Base-by-base conservation (phyloP, 2,329 filamentous ascomycete genomes). In the Penicillium fuscoglaucum region DNA sequence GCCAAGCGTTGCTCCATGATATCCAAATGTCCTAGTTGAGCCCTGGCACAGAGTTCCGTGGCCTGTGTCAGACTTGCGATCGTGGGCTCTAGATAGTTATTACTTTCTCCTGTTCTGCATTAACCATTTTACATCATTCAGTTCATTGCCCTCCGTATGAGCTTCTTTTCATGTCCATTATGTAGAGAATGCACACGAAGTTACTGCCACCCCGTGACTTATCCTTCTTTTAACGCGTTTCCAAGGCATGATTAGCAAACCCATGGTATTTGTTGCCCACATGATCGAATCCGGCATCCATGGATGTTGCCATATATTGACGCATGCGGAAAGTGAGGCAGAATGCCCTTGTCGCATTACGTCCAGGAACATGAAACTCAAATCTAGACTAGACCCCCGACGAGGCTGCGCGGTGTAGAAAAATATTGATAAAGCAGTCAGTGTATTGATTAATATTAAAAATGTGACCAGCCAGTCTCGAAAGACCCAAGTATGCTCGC, bases 391-490 rank as follows among this genome's bases (percentile, higher is more conserved):
- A 6, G 15, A 35, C 6, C n/a, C 35, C 17, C 5, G 4, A 6
- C 4, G 4, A 26, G 10, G 12, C 19, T 19, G 1, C 15, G 21
- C 3, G 12, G 12, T 12, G 13, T 35, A 8, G 21, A 26, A 35
- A 26, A n/a, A 26, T 13, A 12, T 26, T 12, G 9, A 45, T 28
- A 35, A 17, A 26, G 10, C n/a, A 31, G 15, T 29, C n/a, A 31
- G 15, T 29, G 19, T 37, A 29, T 46, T 51, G 9, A 58, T 56
- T 59, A 59, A 29, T 56, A 56, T 58, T 45, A 35, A 21, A 35
- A 17, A 12, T 1, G 44, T 47, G 55, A 53, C 55, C 21, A 48
- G 50, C 43, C 24, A 54, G 44, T 43, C 43, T 33, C n/a, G 35
- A 37, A 37, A 48, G 49, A 54, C 55, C 50, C 28, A 31, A 33